These are phyloP conservation scores for Saturnispora hagleri DNA, from an alignment of 805 yeast genomes.

Conservation along the genomic window DNA sequence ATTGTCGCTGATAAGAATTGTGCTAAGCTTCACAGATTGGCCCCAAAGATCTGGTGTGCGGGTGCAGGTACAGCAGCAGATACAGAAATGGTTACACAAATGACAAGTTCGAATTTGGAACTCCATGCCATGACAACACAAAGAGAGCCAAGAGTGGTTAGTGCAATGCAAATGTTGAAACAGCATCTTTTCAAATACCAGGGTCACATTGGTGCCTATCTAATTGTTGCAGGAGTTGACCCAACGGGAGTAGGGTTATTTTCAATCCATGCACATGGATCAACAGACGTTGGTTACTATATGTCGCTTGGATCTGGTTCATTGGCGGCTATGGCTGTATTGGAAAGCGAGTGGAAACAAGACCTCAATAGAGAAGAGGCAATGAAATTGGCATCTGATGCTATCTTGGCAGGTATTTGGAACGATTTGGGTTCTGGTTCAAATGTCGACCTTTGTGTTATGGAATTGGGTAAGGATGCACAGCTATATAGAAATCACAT, in stretches of 20 bases:
- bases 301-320: conserved; percentile 94
- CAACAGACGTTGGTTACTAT: conserved; percentile 92
- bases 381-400: conserved; percentile 80
- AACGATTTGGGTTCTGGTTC: conserved; percentile 98
- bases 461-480: conserved; percentile 90
- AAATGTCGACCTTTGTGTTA: conserved; percentile 93
- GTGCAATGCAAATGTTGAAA: conserved; percentile 85
- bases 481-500: conserved; percentile 74
- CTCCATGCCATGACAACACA: conserved; percentile 71
- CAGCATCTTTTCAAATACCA: conserved; percentile 96
- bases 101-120: conserved; percentile 85
- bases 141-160: conserved; percentile 86
- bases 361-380: conserved; percentile 82
- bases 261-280: conserved; percentile 95
- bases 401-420: conserved; percentile 97
- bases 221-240: conserved; percentile 96
- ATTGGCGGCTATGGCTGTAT: conserved; percentile 95
- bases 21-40: conserved; percentile 82
- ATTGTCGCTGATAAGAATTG: conserved; percentile 98
- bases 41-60: conserved; percentile 97
- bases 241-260: conserved; percentile 92
- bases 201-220: conserved; percentile 94
- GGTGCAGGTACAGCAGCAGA: conserved; percentile 99
- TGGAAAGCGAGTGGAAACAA: conserved; percentile 80
- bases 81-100: conserved; percentile 94